A percentile compares a stretch with the other conserved stretches of the same genome.
These are phyloP conservation scores for Phalaenopsis aphrodite DNA, from an alignment of 106 monocot genomes.

Conservation along the genomic window DNA sequence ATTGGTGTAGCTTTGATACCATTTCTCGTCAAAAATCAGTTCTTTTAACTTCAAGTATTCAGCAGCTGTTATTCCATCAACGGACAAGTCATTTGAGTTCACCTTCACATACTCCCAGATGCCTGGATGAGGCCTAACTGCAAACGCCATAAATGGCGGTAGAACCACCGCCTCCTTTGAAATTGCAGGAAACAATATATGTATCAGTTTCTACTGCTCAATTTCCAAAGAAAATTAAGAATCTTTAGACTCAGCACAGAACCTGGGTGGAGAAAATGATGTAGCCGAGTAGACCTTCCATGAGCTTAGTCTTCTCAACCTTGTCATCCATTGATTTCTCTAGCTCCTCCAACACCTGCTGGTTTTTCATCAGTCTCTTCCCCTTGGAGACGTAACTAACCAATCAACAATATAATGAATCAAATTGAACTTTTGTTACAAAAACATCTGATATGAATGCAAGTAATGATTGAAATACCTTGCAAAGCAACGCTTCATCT, in stretches of 20 bases:
- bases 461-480: constrained; percentile 21
- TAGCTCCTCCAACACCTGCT: constrained; percentile 70
- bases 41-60: constrained; percentile 90
- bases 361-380: constrained; percentile 84
- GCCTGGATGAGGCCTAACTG: constrained; percentile 75
- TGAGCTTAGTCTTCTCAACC: constrained; percentile 62
- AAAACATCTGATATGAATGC: too few species aligned
- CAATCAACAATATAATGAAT: not conserved
- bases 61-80: constrained; percentile 55
- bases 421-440: not conserved
- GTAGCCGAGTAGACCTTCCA: constrained; percentile 94
- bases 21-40: constrained; percentile 59
- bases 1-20: constrained; percentile 28
- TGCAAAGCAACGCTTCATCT: constrained; percentile 88
- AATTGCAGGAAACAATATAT: constrained; percentile 10
- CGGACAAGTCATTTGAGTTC: constrained; percentile 58
- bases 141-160: constrained; percentile 72
- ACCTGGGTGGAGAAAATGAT: constrained; percentile 92
- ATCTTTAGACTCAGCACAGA: not conserved
- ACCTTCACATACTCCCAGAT: constrained; percentile 94
- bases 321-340: constrained; percentile 83
- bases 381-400: constrained; percentile 15
- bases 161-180: constrained; percentile 68
- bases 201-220: not conserved
- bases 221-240: not conserved